These are phyloP conservation scores for Cordyceps javanica DNA, from an alignment of 2,329 filamentous ascomycete genomes.

Conservation along the genomic window DNA sequence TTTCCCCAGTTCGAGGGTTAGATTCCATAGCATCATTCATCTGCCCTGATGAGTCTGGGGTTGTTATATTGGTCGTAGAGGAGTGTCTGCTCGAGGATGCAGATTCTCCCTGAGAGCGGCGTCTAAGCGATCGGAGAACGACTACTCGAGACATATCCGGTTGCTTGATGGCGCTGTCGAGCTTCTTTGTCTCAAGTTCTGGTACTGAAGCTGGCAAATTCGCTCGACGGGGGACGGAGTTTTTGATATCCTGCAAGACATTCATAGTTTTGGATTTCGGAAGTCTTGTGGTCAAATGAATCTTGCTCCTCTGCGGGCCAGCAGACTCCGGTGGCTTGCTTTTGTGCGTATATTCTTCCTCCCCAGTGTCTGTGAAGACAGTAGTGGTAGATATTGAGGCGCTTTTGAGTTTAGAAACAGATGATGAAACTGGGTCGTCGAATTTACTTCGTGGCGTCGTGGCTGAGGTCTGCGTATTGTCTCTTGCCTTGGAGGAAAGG, in stretches of 20 bases:
- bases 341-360: constrained; percentile 2
- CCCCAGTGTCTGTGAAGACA: not conserved
- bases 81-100: constrained; percentile 18
- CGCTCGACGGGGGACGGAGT: constrained; percentile 34
- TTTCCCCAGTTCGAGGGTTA: constrained; percentile 15
- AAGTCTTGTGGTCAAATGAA: constrained; percentile 22
- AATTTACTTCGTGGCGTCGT: not conserved
- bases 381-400: not conserved
- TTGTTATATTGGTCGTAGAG: constrained; percentile 9
- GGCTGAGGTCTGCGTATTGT: not conserved
- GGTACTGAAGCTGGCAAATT: not conserved
- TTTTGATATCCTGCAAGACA: constrained; percentile 39
- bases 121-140: constrained; percentile 14
- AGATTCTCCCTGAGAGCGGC: constrained; percentile 17
- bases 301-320: not conserved
- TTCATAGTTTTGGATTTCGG: constrained; percentile 41
- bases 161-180: not conserved
- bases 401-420: constrained; percentile 2
- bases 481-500: not conserved
- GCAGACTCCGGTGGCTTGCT: not conserved
- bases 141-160: constrained; percentile 7
- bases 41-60: not conserved
- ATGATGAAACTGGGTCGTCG: not conserved
- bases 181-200: not conserved
- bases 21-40: not conserved